Evolutionary conservation across 495 filamentous ascomycete genomes (phyloP), one percentile per base, ranked within the genome.

Genomic region (Amorphotheca resinae): DNA sequence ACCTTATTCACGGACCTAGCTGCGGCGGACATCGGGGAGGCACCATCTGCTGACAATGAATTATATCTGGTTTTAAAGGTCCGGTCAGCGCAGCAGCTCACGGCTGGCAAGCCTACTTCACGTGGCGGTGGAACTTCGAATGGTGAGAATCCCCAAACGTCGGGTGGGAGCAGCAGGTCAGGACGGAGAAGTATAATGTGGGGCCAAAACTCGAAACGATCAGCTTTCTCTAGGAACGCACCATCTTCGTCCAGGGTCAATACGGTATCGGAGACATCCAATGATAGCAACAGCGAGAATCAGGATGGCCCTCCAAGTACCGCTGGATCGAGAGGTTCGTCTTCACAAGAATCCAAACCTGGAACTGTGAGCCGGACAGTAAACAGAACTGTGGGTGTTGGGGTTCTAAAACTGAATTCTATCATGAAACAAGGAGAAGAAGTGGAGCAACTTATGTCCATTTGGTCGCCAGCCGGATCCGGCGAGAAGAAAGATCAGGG

Each of bases 171-270:
- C 2, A 61, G 59, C 53, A 79, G 75, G 52, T 54, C 64, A 45
- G 81, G 84, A 50, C 76, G 87, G 50, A 74, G 78, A 58, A 93
- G 87, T 59, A 64, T 89, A 55, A 87, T 93, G 79, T 93, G 85
- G 79, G 76, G 77, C 0, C 61, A 66, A 50, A 75, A 68, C 52
- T 65, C 60, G 53, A 72, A 63, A 41, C 57, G 67, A 46, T 61
- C 63, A 18, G 60, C 64, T 28, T 70, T 71, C 34, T 60, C 64
- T 33, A 60, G 68, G 39, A 59, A 66, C 28, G 56, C 63, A 45
- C 51, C 59, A 4, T 46, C 44, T 14, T 47, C 49, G 1, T 55
- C 49, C 5, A 68, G 68, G 42, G 61, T 73, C 9, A 67, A 72
- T 35, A 59, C 68, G 1, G 49, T 73, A 9, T 59, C 64, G 8